These are phyloP conservation scores for Fusarium globosum DNA, from an alignment of 2,329 filamentous ascomycete genomes.

Conservation along the genomic window DNA sequence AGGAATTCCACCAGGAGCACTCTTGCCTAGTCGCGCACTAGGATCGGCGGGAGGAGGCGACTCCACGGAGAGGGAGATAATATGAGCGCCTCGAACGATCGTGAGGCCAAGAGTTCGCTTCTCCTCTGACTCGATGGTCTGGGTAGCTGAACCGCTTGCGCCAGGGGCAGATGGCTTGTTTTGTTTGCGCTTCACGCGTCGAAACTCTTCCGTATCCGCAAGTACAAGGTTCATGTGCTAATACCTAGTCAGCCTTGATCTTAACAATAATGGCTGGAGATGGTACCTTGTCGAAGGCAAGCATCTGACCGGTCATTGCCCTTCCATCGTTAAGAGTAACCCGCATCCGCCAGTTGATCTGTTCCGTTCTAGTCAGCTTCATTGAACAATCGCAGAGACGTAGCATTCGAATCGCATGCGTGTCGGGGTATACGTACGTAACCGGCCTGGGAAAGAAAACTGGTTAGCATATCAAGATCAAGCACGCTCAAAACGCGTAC, in stretches of 20 bases:
- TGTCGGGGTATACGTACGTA: slow-evolving; percentile 67
- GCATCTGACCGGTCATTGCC: slow-evolving; percentile 97
- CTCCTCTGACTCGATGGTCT: slow-evolving; percentile 89
- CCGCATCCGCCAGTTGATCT: slow-evolving; percentile 99
- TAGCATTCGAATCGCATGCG: slow-evolving; percentile 6
- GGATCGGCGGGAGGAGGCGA: slow-evolving; percentile 95
- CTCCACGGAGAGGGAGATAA: slow-evolving; percentile 94
- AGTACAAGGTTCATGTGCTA: slow-evolving; percentile 99
- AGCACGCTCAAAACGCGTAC: slow-evolving; percentile 46
- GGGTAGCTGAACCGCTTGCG: slow-evolving; percentile 68
- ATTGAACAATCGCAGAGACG: neutral
- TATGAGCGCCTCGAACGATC: slow-evolving; percentile 93
- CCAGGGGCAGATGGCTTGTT: slow-evolving; percentile 76
- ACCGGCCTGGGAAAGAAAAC: slow-evolving; percentile 69
- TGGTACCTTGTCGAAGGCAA: slow-evolving; percentile 94
- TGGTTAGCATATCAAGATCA: slow-evolving; percentile 69
- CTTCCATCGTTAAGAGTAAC: slow-evolving; percentile 94
- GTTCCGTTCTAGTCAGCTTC: slow-evolving; percentile 24
- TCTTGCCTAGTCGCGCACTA: slow-evolving; percentile 85
- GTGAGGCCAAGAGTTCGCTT: slow-evolving; percentile 96
- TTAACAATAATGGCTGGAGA: neutral
- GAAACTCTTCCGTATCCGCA: slow-evolving; percentile 98
- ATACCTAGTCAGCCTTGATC: slow-evolving; percentile 17
- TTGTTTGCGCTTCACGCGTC: slow-evolving; percentile 86
- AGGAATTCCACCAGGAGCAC: slow-evolving; percentile 73